Evolutionary conservation across 2,329 filamentous ascomycete genomes (phyloP), one percentile per base, ranked within the genome.

Genomic region (Ophiosphaerella korrae): DNA sequence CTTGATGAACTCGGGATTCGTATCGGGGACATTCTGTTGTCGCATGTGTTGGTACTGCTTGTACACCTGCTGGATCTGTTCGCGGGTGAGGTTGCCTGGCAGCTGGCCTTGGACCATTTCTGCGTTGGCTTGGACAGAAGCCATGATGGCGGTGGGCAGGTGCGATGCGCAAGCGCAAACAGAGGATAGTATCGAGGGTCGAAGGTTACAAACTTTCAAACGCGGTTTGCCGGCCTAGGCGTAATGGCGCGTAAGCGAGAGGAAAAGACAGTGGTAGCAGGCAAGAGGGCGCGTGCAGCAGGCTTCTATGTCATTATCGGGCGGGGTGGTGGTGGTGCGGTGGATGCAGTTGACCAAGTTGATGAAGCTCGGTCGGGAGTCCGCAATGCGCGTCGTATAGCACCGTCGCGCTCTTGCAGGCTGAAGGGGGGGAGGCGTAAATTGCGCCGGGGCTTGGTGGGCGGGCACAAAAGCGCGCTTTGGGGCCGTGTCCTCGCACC

Each of bases 21-120:
- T 88, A 49, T 86, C 82, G 35, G 90, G 85, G 21, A 95, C 88
- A 62, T 92, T 92, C 65, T 88, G 83, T 48, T 89, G 84, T 75
- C 93, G 94, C 89, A 97, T 92, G 73, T 90, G 85, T 69, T 89
- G 88, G 60, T 89, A 94, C 82, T 90, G 92, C 92, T 80, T 76
- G 58, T 82, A 89, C 62, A 89, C 82, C 66, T 91, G 88, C 74
- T 92, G 88, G 36, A 92, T 83, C 71, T 91, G 86, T 68, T 91
- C 86, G 67, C 88, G 88, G 50, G 85, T 92, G 67, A 92, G 80
- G 72, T 86, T 86, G 32, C 81, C 78, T 48, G 86, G 82, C 72
- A 92, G 79, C 54, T 80, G 80, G 40, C 77, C 80, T 64, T 83
- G 84, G 58, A 84, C 83, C 75, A 88, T 83, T 65, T 84, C 83